These are phyloP conservation scores for Mycena vulgaris DNA, from an alignment of 768 basidiomycete genomes.

Conservation along the genomic window DNA sequence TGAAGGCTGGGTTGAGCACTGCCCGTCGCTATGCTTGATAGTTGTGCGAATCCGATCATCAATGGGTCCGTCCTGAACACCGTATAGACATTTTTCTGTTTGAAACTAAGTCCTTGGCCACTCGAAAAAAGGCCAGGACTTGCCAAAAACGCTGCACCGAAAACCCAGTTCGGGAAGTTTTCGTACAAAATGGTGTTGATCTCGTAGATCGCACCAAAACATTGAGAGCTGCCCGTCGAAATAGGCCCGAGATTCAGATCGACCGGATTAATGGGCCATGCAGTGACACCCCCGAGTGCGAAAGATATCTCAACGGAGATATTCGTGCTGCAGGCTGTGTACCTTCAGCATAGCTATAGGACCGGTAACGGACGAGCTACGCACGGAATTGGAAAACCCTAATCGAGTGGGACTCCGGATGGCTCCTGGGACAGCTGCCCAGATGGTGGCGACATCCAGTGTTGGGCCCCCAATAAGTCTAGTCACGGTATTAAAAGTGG, in stretches of 20 bases:
- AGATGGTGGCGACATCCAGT: not conserved
- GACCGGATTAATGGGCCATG: constrained; percentile 3
- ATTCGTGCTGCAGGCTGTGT: not conserved
- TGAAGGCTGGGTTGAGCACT: too few relatives aligned
- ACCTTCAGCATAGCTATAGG: not conserved
- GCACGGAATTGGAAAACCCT: constrained; percentile 20
- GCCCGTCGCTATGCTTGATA: constrained; percentile 2
- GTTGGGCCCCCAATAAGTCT: not conserved
- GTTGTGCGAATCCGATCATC: not conserved
- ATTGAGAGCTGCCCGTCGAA: not conserved
- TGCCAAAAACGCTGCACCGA: constrained; percentile 8
- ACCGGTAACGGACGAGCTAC: not conserved
- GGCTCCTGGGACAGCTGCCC: constrained; percentile 7
- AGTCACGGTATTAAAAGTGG: not conserved
- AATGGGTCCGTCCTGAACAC: not conserved
- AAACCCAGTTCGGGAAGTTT: not conserved
- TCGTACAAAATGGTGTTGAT: not conserved
- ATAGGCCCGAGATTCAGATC: not conserved
- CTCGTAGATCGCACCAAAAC: constrained; percentile 6
- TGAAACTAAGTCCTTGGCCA: not conserved
- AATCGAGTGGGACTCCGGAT: too few relatives aligned
- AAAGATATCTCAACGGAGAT: not conserved
- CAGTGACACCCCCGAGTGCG: not conserved
- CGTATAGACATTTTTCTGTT: constrained; percentile 20
- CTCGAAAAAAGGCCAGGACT: not conserved